Evolutionary conservation across 805 yeast genomes (phyloP).

Genomic region (Candida ipomoeae): DNA sequence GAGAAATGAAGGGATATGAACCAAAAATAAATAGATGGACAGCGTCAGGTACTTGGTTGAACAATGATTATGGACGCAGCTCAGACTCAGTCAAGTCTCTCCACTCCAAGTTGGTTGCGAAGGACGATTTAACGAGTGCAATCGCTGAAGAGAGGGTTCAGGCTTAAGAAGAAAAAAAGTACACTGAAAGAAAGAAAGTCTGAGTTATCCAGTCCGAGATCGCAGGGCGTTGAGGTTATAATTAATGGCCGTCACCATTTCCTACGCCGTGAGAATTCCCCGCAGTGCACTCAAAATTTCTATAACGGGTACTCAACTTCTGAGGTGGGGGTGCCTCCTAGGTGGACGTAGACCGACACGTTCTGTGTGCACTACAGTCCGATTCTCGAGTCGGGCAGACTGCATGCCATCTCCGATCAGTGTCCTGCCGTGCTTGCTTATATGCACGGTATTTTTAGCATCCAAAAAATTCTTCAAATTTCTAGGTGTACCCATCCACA

Average conservation of each 20-base stretch:
- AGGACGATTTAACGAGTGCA: background rate
- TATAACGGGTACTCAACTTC: slow-evolving; percentile 1
- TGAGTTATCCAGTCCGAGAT: background rate
- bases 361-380: slow-evolving; percentile 3
- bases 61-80: background rate
- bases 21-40: background rate
- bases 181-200: background rate
- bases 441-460: background rate
- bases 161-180: background rate
- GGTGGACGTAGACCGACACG: background rate
- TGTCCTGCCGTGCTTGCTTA: background rate
- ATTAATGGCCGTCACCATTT: background rate
- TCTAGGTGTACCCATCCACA: background rate
- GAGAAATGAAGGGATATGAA: background rate
- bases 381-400: background rate
- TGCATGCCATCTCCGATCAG: background rate
- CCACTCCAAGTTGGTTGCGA: background rate
- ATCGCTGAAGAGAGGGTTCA: background rate
- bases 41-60: background rate
- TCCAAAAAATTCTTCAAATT: background rate
- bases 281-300: slow-evolving; percentile 5
- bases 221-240: background rate
- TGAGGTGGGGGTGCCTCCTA: background rate
- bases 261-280: slow-evolving; percentile 1
- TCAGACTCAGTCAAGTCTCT: background rate